These are phyloP conservation scores for Xylariaceae sp. DNA, from an alignment of 2,329 filamentous ascomycete genomes.

Conservation along the genomic window DNA sequence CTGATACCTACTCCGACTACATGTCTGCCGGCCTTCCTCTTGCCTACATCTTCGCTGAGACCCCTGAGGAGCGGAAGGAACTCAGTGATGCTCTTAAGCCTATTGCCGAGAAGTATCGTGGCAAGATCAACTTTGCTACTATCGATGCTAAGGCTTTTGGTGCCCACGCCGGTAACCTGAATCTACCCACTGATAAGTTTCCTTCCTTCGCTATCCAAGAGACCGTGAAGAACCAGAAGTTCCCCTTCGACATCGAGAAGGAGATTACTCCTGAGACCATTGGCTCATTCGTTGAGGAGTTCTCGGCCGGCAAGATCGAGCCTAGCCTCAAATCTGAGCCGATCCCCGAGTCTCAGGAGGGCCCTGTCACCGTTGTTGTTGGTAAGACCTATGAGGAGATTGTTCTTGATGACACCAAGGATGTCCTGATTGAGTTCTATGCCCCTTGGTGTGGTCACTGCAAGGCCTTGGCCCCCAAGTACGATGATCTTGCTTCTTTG, in stretches of 20 bases:
- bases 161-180: conserved; percentile 94
- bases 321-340: conserved; percentile 99
- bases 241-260: conserved; percentile 85
- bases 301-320: conserved; percentile 84
- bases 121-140: conserved; percentile 95
- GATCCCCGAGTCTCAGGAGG: conserved; percentile 91
- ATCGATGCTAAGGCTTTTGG: conserved; percentile 95
- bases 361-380: conserved; percentile 84
- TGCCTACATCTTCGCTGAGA: conserved; percentile 97
- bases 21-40: conserved; percentile 92
- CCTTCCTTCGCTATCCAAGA: conserved; percentile 98
- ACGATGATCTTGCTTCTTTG: conserved; percentile 84
- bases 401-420: conserved; percentile 92
- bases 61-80: conserved; percentile 82
- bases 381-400: conserved; percentile 92
- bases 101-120: conserved; percentile 89
- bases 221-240: conserved; percentile 94
- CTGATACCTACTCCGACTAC: conserved; percentile 94
- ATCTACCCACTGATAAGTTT: conserved; percentile 94
- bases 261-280: conserved; percentile 76
- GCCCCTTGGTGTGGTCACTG: conserved; percentile 99
- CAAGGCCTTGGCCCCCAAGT: conserved; percentile 96
- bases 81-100: conserved; percentile 80
- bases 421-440: conserved; percentile 98
- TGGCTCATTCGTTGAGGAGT: conserved; percentile 83